phyloP scores from a whole-genome alignment of 2,329 filamentous ascomycete species.

The Scleromitrula shiraiana region DNA sequence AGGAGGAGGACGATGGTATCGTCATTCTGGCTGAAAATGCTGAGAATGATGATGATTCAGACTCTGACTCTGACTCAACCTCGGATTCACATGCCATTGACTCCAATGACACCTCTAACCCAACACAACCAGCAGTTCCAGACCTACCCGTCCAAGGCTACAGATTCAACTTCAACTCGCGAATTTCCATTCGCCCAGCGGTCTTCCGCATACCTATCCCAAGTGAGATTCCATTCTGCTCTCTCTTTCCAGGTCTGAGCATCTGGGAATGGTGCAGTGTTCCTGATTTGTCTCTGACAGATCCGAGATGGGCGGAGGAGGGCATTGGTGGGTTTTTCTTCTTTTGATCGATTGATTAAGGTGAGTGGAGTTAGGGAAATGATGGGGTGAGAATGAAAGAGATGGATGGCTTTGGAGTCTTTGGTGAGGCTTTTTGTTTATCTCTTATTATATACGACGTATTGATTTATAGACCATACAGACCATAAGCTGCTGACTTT shows the following conservation, averaged over 20 bases:
- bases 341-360: not conserved
- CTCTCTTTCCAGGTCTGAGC: not conserved
- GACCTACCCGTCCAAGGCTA: not conserved
- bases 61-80: no score
- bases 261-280: not conserved
- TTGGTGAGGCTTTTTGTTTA: no score
- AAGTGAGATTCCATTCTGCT: not conserved
- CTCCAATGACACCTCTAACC: no score
- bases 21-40: no score
- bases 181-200: not conserved
- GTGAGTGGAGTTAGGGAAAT: not conserved
- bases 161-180: not conserved
- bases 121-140: not conserved
- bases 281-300: not conserved
- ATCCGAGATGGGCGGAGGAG: not conserved
- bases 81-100: no score
- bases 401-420: no score
- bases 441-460: no score
- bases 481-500: no score
- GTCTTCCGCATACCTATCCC: not conserved
- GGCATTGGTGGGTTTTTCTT: not conserved
- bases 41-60: no score
- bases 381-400: not conserved
- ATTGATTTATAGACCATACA: no score
- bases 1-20: no score